phyloP scores from a whole-genome alignment of 257 asterid species.

The Gynochthodes officinalis region DNA sequence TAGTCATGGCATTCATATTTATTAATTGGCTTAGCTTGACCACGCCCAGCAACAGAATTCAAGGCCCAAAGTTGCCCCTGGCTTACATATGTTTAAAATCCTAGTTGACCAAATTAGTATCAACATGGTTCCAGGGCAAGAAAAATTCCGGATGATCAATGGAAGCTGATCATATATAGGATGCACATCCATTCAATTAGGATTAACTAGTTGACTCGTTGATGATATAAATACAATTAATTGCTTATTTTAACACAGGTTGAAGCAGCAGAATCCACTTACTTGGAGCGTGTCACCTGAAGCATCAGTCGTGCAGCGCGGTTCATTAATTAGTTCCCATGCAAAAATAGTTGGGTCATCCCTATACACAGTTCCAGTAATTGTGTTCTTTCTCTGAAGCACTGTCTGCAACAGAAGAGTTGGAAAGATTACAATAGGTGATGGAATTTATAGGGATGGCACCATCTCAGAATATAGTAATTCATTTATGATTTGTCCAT shows the following conservation, averaged over 20 bases:
- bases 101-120: neutral
- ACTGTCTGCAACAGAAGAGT: constrained; percentile 60
- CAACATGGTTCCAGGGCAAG: neutral
- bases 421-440: neutral
- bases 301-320: constrained; percentile 84
- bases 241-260: neutral
- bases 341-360: constrained; percentile 93
- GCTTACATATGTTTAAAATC: neutral
- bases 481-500: neutral
- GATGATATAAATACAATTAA: neutral
- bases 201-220: neutral
- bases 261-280: constrained; percentile 18
- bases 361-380: constrained; percentile 79
- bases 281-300: constrained; percentile 99
- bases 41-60: neutral
- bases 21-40: neutral
- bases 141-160: neutral
- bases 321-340: constrained; percentile 97
- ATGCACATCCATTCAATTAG: neutral
- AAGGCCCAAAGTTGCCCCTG: neutral
- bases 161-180: neutral
- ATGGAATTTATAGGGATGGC: neutral
- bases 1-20: neutral
- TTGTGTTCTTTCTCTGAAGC: constrained; percentile 81
- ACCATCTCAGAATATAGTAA: neutral